phyloP scores from a whole-genome alignment of 768 basidiomycete genomes.

The Mycena venus region DNA sequence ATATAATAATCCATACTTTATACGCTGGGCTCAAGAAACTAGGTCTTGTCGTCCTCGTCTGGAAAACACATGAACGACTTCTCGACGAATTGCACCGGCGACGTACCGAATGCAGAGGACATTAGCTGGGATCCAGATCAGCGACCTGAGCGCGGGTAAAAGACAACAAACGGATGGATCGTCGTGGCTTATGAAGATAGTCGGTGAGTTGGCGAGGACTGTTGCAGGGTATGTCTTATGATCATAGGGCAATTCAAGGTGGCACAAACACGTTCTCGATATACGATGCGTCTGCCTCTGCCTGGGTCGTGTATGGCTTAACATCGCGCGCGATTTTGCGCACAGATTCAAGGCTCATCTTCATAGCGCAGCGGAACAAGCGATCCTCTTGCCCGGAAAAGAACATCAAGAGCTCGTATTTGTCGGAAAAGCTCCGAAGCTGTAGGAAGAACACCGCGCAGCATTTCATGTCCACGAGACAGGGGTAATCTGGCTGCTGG shows the following conservation, averaged over 20 bases:
- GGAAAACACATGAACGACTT: neutral
- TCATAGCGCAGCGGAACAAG: slow-evolving; percentile 1
- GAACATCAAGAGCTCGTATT: slow-evolving; percentile 3
- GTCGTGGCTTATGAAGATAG: neutral
- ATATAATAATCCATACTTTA: too few species aligned
- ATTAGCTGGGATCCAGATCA: too few species aligned
- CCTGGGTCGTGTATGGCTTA: neutral
- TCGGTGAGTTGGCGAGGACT: neutral
- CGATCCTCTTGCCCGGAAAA: neutral
- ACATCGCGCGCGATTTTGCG: neutral
- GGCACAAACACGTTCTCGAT: slow-evolving; percentile 4
- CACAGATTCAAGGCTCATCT: neutral
- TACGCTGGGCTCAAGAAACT: neutral
- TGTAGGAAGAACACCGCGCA: slow-evolving; percentile 14
- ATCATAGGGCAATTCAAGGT: slow-evolving; percentile 1
- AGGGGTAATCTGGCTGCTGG: too few species aligned
- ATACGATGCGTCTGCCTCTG: neutral
- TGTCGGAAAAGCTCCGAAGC: neutral
- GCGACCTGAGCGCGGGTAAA: too few species aligned
- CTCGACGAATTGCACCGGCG: neutral
- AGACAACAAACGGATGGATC: neutral
- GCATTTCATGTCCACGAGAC: slow-evolving; percentile 8
- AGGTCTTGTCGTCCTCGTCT: slow-evolving; percentile 5
- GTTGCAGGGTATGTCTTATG: neutral
- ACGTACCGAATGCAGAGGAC: slow-evolving; percentile 6